Percentiles rank a stretch among this genome's conserved stretches.
These are phyloP conservation scores for Marasmius sp. DNA, from an alignment of 1,284 basidiomycete genomes.

Conservation along the genomic window DNA sequence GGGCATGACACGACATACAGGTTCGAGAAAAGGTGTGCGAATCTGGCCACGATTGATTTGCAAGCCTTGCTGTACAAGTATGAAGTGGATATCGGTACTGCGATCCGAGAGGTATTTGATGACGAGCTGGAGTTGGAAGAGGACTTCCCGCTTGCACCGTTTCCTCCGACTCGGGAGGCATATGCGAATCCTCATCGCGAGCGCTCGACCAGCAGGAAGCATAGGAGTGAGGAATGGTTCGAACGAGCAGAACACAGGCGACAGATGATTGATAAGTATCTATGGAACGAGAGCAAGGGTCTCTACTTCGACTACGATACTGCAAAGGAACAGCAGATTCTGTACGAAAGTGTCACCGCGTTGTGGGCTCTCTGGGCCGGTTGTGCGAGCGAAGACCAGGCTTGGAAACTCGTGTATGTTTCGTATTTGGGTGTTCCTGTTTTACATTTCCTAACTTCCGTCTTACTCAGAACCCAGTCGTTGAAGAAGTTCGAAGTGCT, in stretches of 20 bases:
- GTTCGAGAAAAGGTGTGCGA: conserved; percentile 94
- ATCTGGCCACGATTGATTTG: conserved; percentile 94
- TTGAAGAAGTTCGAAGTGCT: conserved; percentile 95
- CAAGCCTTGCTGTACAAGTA: conserved; percentile 93
- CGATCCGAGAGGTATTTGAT: conserved; percentile 93
- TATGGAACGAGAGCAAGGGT: conserved; percentile 95
- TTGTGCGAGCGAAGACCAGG: conserved; percentile 93
- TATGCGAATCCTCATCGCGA: conserved; percentile 64
- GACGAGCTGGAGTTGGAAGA: conserved; percentile 90
- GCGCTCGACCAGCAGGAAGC: conserved; percentile 59
- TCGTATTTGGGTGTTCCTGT: neutral
- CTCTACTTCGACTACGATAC: conserved; percentile 98
- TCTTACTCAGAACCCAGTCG: conserved; percentile 63
- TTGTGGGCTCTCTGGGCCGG: conserved; percentile 99
- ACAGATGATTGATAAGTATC: conserved; percentile 88
- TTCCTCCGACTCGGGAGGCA: conserved; percentile 83
- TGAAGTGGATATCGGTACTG: conserved; percentile 91
- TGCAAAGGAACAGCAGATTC: conserved; percentile 82
- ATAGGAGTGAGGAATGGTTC: conserved; percentile 89
- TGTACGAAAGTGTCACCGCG: conserved; percentile 94
- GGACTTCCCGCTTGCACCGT: conserved; percentile 88
- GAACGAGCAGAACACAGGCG: conserved; percentile 81
- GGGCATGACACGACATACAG: conserved; percentile 98
- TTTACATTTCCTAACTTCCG: conserved; percentile 15
- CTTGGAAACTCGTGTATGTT: conserved; percentile 85